These are phyloP conservation scores for Penicillium occitanis DNA, from an alignment of 2,329 filamentous ascomycete genomes.

Conservation along the genomic window DNA sequence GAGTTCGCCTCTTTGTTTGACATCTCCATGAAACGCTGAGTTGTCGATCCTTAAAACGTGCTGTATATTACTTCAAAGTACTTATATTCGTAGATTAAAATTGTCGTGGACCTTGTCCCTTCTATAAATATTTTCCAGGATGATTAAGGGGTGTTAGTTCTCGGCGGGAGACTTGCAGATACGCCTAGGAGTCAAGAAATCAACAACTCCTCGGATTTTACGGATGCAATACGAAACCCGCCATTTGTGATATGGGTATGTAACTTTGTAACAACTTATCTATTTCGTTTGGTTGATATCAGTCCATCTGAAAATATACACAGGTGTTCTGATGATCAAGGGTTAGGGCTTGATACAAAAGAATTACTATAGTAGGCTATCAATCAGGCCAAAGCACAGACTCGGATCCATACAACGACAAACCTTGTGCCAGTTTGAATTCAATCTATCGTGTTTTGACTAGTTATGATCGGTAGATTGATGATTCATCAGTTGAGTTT, in stretches of 20 bases:
- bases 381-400: conserved; percentile 2
- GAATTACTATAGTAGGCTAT: not conserved
- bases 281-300: not conserved
- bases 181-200: not conserved
- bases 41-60: not conserved
- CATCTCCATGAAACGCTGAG: not conserved
- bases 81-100: not conserved
- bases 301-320: not conserved
- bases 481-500: not conserved
- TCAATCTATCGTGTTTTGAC: not conserved
- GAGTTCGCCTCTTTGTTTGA: not conserved
- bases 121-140: not conserved
- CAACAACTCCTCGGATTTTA: not conserved
- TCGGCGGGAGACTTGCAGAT: not conserved
- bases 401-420: not conserved
- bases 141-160: not conserved
- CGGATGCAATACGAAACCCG: not conserved
- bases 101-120: not conserved
- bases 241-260: not conserved
- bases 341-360: not conserved
- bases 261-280: not conserved
- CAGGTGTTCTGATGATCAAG: not conserved
- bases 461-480: not conserved
- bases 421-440: not conserved
- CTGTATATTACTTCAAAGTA: not conserved